phyloP scores from a whole-genome alignment of 148 eudicot species.

The Hydrangea macrophylla region DNA sequence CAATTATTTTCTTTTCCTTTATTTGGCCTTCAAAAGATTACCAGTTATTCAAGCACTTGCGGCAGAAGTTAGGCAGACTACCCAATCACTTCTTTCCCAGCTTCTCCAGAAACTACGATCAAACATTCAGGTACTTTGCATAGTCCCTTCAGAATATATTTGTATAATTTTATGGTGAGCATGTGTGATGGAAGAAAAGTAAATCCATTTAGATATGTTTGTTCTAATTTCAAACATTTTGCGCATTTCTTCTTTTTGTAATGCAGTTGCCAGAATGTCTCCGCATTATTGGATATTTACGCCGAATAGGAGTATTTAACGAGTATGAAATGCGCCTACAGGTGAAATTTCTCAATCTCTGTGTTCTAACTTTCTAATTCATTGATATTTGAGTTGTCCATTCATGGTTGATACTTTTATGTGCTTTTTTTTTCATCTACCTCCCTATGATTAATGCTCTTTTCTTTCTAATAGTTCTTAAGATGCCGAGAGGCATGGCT shows the following conservation, averaged over 20 bases:
- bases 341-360: slow-evolving; percentile 38
- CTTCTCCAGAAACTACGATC: slow-evolving; percentile 94
- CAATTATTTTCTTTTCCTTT: neutral
- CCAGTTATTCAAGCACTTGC: slow-evolving; percentile 87
- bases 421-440: neutral
- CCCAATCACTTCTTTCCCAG: slow-evolving; percentile 91
- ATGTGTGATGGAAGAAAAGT: slow-evolving; percentile 4
- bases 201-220: slow-evolving; percentile 7
- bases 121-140: slow-evolving; percentile 71
- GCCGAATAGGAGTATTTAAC: slow-evolving; percentile 85
- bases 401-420: neutral
- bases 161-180: slow-evolving; percentile 6
- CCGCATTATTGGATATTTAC: slow-evolving; percentile 93
- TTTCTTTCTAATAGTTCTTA: slow-evolving; percentile 57
- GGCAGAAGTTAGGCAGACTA: slow-evolving; percentile 86
- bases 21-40: slow-evolving; percentile 37
- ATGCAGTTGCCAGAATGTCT: slow-evolving; percentile 97
- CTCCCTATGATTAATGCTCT: slow-evolving; percentile 9
- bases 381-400: neutral
- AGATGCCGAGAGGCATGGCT: slow-evolving; percentile 98
- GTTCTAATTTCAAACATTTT: slow-evolving; percentile 9
- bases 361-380: neutral
- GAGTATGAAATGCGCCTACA: slow-evolving; percentile 98
- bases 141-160: neutral
- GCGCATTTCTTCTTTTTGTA: neutral